Evolutionary conservation across 2,329 filamentous ascomycete genomes (phyloP).

Genomic region (Penicillium thymicola): DNA sequence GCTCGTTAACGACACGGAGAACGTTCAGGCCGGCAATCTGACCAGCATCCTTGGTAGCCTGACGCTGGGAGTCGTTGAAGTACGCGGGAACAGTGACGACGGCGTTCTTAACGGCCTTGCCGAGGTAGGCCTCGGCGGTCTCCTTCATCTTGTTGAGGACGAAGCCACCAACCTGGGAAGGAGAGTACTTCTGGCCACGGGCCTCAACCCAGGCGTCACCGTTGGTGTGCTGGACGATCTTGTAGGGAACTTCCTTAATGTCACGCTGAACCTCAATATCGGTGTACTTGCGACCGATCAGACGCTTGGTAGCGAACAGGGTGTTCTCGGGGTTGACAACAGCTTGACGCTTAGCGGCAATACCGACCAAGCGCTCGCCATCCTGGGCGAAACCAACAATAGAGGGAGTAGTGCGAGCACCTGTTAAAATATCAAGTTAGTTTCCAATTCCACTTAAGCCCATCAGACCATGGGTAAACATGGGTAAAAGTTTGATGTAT

Average conservation of each 20-base stretch:
- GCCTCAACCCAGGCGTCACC: slow-evolving; percentile 95
- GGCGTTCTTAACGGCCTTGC: slow-evolving; percentile 89
- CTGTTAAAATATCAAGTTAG: slow-evolving; percentile 43
- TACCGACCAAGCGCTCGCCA: slow-evolving; percentile 93
- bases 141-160: slow-evolving; percentile 99
- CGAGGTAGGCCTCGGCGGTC: slow-evolving; percentile 89
- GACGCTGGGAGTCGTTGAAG: slow-evolving; percentile 98
- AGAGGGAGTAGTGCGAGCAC: slow-evolving; percentile 86
- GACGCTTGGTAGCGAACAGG: slow-evolving; percentile 95
- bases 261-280: slow-evolving; percentile 93
- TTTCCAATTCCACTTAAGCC: neutral
- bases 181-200: slow-evolving; percentile 92
- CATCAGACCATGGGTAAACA: neutral
- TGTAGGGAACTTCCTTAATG: slow-evolving; percentile 96
- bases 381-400: slow-evolving; percentile 95
- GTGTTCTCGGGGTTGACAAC: slow-evolving; percentile 99
- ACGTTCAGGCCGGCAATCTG: slow-evolving; percentile 96
- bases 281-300: slow-evolving; percentile 96
- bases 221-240: slow-evolving; percentile 95
- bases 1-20: slow-evolving; percentile 96
- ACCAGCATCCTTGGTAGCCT: slow-evolving; percentile 96
- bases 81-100: slow-evolving; percentile 96
- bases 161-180: slow-evolving; percentile 97
- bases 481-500: neutral
- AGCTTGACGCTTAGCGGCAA: slow-evolving; percentile 95